Evolutionary conservation across 73 alveolate species (phyloP).

Genomic region (Tetrahymena malaccensis): DNA sequence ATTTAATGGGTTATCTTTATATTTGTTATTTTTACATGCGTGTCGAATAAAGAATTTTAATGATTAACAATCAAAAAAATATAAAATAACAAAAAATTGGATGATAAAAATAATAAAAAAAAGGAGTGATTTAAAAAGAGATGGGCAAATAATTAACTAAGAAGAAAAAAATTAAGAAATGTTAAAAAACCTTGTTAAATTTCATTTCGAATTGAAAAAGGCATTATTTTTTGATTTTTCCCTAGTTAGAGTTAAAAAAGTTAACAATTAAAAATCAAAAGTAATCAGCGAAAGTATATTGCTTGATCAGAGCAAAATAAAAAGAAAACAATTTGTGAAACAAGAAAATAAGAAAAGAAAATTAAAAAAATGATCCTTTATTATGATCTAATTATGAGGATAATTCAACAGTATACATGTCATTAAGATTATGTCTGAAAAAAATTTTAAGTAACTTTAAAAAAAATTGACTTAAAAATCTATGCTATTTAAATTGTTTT

Average conservation of each 20-base stretch:
- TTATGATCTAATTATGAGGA: not conserved
- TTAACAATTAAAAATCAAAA: not conserved
- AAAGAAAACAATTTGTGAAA: not conserved
- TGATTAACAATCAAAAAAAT: not conserved
- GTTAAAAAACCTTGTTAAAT: not conserved
- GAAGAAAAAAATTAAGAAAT: not conserved
- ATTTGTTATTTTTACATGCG: too few relatives aligned
- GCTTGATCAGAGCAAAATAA: not conserved
- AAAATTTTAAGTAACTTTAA: not conserved
- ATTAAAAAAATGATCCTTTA: not conserved
- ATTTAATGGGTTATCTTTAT: not conserved
- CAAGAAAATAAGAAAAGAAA: not conserved
- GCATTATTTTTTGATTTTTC: not conserved
- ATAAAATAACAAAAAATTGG: not conserved
- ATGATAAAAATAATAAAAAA: too few relatives aligned
- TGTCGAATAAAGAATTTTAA: not conserved
- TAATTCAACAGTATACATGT: not conserved
- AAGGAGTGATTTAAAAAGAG: not conserved
- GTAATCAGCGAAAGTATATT: not conserved
- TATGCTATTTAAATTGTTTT: not conserved
- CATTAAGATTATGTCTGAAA: not conserved
- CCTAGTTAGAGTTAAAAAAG: not conserved
- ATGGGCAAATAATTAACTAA: not conserved
- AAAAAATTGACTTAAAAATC: not conserved
- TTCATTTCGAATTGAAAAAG: not conserved